Evolutionary conservation across 2,329 filamentous ascomycete genomes (phyloP).

Genomic region (Ascosphaera aggregata): DNA sequence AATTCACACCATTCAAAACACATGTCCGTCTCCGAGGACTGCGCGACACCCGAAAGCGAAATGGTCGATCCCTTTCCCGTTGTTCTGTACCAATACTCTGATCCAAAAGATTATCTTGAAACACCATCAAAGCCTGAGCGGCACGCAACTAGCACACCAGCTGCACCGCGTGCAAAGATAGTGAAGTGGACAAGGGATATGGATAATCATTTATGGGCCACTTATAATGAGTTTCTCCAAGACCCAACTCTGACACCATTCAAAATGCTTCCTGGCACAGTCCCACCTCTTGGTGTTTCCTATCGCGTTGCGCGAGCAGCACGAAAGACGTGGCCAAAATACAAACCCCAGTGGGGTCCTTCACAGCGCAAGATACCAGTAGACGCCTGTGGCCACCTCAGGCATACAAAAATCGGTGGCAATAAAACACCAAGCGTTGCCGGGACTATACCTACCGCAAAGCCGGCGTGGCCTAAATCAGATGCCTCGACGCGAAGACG

Average conservation of each 20-base stretch:
- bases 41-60: slow-evolving; percentile 37
- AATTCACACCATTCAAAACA: slow-evolving; percentile 34
- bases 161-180: slow-evolving; percentile 11
- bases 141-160: slow-evolving; percentile 8
- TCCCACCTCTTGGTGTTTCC: slow-evolving; percentile 40
- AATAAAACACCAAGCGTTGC: slow-evolving; percentile 15
- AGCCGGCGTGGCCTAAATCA: slow-evolving; percentile 30
- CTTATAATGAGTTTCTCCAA: slow-evolving; percentile 40
- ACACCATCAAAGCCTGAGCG: slow-evolving; percentile 15
- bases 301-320: slow-evolving; percentile 38
- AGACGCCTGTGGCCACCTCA: too few species aligned
- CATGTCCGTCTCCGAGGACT: slow-evolving; percentile 33
- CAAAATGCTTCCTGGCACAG: slow-evolving; percentile 40
- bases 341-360: too few species aligned
- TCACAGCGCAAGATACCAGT: too few species aligned
- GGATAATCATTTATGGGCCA: slow-evolving; percentile 43
- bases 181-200: slow-evolving; percentile 42
- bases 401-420: slow-evolving; percentile 15
- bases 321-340: slow-evolving; percentile 35
- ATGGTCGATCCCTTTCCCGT: slow-evolving; percentile 32
- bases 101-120: slow-evolving; percentile 16
- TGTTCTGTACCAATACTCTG: slow-evolving; percentile 18
- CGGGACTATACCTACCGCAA: slow-evolving; percentile 24
- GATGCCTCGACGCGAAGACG: slow-evolving; percentile 34
- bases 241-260: slow-evolving; percentile 43